Conservation (phyloP, 2,329 filamentous ascomycete genomes). For the Colletotrichum sp. region DNA sequence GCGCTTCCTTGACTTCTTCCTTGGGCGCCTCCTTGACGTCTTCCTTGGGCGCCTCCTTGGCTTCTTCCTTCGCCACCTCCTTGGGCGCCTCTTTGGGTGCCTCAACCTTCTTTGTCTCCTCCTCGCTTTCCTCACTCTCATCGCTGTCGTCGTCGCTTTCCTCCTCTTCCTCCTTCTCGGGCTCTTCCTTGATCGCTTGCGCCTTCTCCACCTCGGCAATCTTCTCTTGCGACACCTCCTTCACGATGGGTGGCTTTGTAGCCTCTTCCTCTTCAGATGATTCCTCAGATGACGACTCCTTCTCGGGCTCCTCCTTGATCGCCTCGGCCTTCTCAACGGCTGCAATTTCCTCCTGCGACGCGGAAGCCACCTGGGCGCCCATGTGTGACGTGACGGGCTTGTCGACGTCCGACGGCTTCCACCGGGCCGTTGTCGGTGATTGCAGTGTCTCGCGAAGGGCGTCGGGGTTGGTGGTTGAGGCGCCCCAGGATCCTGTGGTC, state of each 20-base stretch:
- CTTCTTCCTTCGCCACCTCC: not conserved
- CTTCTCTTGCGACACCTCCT: constrained; percentile 25
- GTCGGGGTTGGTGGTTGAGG: constrained; percentile 23
- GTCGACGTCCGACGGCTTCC: constrained; percentile 38
- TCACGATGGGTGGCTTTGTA: constrained; percentile 25
- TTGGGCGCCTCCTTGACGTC: not conserved
- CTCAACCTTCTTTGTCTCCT: constrained; percentile 25
- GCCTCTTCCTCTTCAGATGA: constrained; percentile 28
- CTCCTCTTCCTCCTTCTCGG: constrained; percentile 34
- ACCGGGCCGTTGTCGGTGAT: constrained; percentile 46
- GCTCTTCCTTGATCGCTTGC: constrained; percentile 29
- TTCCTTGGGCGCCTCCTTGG: not conserved
- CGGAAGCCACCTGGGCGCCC: constrained; percentile 36
- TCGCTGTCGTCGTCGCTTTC: constrained; percentile 30
- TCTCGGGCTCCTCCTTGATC: constrained; percentile 44
- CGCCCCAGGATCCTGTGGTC: constrained; percentile 48
- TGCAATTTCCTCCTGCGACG: constrained; percentile 42
- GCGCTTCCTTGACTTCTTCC: too few relatives aligned
- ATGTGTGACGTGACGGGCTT: constrained; percentile 31
- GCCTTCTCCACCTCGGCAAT: constrained; percentile 31
- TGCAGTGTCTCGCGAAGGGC: constrained; percentile 40
- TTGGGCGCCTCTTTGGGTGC: constrained; percentile 8
- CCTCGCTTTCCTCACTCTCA: constrained; percentile 25
- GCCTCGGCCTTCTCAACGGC: constrained; percentile 43
- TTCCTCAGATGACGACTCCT: constrained; percentile 37